Conservation (phyloP, 2,329 filamentous ascomycete species). For the Hirsutella thompsonii region DNA sequence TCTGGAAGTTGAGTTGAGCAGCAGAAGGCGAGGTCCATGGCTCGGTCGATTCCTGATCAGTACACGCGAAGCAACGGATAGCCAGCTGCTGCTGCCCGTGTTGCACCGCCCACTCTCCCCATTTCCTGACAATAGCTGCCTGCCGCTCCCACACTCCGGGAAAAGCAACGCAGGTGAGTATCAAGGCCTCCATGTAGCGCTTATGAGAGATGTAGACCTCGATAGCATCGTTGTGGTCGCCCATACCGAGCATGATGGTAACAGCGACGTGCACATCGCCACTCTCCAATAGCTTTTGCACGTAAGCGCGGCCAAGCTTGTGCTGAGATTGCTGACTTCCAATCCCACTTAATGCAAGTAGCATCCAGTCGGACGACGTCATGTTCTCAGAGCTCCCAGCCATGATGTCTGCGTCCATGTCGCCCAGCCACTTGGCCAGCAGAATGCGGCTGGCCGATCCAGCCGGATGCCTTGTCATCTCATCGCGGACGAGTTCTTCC, state of each 20-base stretch:
- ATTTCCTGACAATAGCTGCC: conserved; percentile 77
- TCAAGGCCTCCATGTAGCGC: conserved; percentile 82
- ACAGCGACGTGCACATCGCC: conserved; percentile 87
- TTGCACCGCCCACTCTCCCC: conserved; percentile 84
- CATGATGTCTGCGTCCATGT: conserved; percentile 72
- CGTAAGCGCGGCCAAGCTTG: conserved; percentile 80
- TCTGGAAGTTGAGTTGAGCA: conserved; percentile 43
- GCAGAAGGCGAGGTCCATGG: conserved; percentile 82
- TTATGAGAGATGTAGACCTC: conserved; percentile 91
- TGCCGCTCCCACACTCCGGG: conserved; percentile 86
- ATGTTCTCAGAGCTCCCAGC: conserved; percentile 71
- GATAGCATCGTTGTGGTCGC: conserved; percentile 86
- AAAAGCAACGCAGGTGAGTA: conserved; percentile 73
- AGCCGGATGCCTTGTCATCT: conserved; percentile 59
- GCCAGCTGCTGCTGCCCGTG: conserved; percentile 82
- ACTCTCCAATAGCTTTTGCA: conserved; percentile 77
- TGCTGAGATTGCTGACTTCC: conserved; percentile 65
- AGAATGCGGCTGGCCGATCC: conserved; percentile 71
- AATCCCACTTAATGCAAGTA: conserved; percentile 82
- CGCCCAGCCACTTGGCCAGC: conserved; percentile 84
- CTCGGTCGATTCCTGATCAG: conserved; percentile 70
- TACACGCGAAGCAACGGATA: conserved; percentile 87
- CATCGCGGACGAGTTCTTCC: conserved; percentile 69
- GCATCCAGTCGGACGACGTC: conserved; percentile 93
- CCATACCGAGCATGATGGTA: conserved; percentile 84